A percentile compares a stretch with the other conserved stretches of the same genome.
Conservation (phyloP, 2,329 filamentous ascomycete genomes). For the Lanzia echinophila region DNA sequence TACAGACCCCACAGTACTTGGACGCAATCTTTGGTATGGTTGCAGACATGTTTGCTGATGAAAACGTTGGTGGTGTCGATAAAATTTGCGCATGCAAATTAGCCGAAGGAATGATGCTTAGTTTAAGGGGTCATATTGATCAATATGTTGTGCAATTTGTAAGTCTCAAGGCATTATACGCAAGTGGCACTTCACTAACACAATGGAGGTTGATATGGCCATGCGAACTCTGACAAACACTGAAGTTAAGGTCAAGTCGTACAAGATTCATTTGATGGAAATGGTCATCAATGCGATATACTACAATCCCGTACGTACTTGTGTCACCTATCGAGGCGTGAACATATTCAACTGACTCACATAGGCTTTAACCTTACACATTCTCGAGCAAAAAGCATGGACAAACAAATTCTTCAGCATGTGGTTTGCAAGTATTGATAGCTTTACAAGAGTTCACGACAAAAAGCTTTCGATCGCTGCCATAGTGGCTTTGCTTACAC, state of each 20-base stretch:
- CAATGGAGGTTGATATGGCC: constrained; percentile 59
- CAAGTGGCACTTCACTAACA: constrained; percentile 11
- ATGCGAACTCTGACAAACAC: constrained; percentile 73
- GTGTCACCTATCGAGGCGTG: not conserved
- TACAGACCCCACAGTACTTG: constrained; percentile 79
- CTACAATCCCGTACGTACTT: constrained; percentile 66
- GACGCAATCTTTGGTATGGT: constrained; percentile 91
- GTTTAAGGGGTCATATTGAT: constrained; percentile 81
- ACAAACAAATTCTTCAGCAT: constrained; percentile 98
- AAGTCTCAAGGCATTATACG: constrained; percentile 7
- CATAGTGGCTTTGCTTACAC: constrained; percentile 75
- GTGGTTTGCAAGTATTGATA: constrained; percentile 95
- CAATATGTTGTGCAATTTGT: constrained; percentile 77
- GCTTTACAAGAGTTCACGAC: constrained; percentile 90
- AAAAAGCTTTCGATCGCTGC: constrained; percentile 97
- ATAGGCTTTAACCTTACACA: constrained; percentile 63
- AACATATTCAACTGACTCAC: not conserved
- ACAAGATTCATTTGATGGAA: constrained; percentile 95
- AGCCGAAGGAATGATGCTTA: constrained; percentile 94
- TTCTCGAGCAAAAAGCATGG: constrained; percentile 88
- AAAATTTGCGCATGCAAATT: constrained; percentile 96
- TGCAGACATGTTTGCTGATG: constrained; percentile 85
- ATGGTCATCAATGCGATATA: constrained; percentile 98
- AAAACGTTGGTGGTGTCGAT: constrained; percentile 88
- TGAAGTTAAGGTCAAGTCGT: constrained; percentile 83